Conservation (phyloP, 495 filamentous ascomycete species). For the Penicillium riverlandense region DNA sequence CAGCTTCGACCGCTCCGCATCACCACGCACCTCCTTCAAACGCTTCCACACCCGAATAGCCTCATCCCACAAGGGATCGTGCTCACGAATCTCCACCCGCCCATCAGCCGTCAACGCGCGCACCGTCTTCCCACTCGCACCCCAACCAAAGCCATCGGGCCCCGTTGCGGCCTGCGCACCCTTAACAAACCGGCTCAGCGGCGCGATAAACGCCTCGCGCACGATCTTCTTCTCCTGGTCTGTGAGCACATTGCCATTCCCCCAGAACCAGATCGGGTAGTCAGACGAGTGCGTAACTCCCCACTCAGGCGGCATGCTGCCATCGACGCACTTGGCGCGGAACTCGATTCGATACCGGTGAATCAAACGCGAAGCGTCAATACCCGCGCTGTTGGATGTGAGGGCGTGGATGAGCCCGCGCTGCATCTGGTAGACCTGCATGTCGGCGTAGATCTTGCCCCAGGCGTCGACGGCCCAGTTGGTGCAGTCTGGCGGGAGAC, state of each 20-base stretch:
- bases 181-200: constrained; percentile 37
- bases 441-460: constrained; percentile 49
- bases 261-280: constrained; percentile 52
- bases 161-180: constrained; percentile 6
- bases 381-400: constrained; percentile 12
- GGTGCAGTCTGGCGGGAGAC: constrained; percentile 18
- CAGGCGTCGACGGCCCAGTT: constrained; percentile 42
- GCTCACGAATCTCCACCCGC: constrained; percentile 29
- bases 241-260: constrained; percentile 35
- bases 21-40: constrained; percentile 15
- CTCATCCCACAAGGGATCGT: constrained; percentile 39
- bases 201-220: constrained; percentile 29
- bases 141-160: constrained; percentile 26
- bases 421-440: constrained; percentile 46
- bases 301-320: constrained; percentile 36
- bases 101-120: constrained; percentile 39
- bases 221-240: constrained; percentile 36
- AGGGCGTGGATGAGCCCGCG: constrained; percentile 32
- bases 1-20: neutral
- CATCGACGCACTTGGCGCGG: constrained; percentile 36
- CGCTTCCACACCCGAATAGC: constrained; percentile 41
- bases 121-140: constrained; percentile 20
- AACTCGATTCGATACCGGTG: constrained; percentile 46
- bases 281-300: constrained; percentile 53
- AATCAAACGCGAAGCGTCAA: constrained; percentile 21